A percentile compares a stretch with the other conserved stretches of the same genome.
phyloP scores from a whole-genome alignment of 139 green algal genomes.

The Tetraselmis striata region DNA sequence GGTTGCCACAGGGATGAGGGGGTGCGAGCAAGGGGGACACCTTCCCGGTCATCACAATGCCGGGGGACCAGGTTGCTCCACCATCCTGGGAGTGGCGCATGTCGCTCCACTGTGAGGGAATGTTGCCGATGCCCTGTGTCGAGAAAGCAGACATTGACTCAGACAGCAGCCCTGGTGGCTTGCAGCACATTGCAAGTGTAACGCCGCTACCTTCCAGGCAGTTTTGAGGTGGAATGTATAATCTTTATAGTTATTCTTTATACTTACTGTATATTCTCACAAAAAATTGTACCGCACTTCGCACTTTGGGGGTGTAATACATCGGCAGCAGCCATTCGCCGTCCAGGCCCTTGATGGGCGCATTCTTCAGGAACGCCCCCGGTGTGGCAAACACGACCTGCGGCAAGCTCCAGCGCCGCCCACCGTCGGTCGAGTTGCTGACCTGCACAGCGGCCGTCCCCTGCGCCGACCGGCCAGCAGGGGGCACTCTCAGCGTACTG shows the following conservation, averaged over 20 bases:
- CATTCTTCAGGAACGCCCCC: background rate
- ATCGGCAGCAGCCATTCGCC: conserved; percentile 6
- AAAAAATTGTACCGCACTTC: too few relatives aligned
- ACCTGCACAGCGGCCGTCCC: background rate
- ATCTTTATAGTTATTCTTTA: too few relatives aligned
- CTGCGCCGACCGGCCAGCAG: too few relatives aligned
- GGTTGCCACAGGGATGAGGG: too few relatives aligned
- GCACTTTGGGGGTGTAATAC: conserved; percentile 8
- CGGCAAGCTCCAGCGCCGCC: background rate
- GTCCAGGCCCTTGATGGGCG: background rate
- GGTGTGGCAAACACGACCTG: background rate
- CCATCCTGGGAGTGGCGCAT: background rate
- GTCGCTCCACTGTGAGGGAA: background rate
- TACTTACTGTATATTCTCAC: too few relatives aligned
- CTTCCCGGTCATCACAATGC: background rate
- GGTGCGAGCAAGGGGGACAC: too few relatives aligned
- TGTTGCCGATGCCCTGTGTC: background rate
- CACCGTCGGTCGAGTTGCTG: background rate
- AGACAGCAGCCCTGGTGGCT: too few relatives aligned
- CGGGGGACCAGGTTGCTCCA: background rate
- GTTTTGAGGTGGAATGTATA: too few relatives aligned
- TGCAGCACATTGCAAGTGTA: too few relatives aligned
- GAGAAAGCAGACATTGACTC: too few relatives aligned
- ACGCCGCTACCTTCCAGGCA: too few relatives aligned
- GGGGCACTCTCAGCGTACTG: too few relatives aligned